Percentiles rank a stretch among this genome's conserved stretches.
Evolutionary conservation across 2,329 filamentous ascomycete species (phyloP).

Genomic region (Colletotrichum sp.): DNA sequence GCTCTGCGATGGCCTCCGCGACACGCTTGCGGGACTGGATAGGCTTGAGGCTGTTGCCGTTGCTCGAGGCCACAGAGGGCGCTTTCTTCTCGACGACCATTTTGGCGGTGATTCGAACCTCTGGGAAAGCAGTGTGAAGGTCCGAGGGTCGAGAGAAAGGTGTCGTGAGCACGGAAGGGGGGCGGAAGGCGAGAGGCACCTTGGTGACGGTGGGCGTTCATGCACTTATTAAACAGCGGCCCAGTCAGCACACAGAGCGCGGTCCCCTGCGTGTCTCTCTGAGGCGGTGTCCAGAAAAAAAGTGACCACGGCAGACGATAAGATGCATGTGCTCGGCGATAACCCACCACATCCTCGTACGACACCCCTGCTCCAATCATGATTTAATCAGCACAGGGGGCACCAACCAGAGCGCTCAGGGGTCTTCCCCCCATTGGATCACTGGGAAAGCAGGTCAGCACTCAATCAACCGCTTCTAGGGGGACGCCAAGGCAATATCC

Average conservation of each 20-base stretch:
- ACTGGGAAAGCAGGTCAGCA: not conserved
- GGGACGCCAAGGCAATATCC: not conserved
- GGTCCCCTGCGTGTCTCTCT: not conserved
- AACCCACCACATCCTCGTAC: conserved; percentile 13
- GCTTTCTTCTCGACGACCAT: conserved; percentile 2
- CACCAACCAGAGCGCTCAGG: not conserved
- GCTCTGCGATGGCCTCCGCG: conserved; percentile 38
- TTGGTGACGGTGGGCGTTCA: not conserved
- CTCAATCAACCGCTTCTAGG: not conserved
- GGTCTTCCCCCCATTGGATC: not conserved
- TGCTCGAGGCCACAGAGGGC: conserved; percentile 13
- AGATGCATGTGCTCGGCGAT: conserved; percentile 13
- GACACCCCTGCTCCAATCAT: not conserved
- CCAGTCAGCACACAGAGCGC: not conserved
- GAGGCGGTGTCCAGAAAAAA: conserved; percentile 10
- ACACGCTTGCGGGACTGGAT: conserved; percentile 47
- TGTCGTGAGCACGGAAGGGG: not conserved
- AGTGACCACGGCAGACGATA: not conserved
- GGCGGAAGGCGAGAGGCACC: not conserved
- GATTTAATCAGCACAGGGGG: not conserved
- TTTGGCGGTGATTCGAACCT: not conserved
- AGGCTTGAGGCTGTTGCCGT: not conserved
- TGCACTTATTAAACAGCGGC: conserved; percentile 4
- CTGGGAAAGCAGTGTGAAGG: not conserved
- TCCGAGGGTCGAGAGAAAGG: not conserved